Evolutionary conservation across 495 filamentous ascomycete species (phyloP).

Genomic region (Penicillium parvum): DNA sequence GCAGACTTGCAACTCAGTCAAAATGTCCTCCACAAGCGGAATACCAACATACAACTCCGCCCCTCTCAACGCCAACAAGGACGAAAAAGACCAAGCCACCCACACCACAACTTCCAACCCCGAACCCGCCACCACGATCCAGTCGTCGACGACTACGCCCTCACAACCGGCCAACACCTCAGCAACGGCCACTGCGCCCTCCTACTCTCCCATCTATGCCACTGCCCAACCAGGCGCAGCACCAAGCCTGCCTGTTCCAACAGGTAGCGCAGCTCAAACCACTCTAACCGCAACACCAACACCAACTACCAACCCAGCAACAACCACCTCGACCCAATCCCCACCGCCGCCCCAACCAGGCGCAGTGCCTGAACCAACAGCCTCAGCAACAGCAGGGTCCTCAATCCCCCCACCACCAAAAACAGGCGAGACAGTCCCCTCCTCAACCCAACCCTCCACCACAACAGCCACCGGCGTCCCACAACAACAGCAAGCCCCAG

Average conservation of each 20-base stretch:
- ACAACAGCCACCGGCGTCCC: too few relatives aligned
- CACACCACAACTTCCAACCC: conserved; percentile 16
- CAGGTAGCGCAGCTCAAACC: conserved; percentile 17
- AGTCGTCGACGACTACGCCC: conserved; percentile 17
- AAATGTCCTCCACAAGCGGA: conserved; percentile 46
- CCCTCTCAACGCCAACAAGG: conserved; percentile 48
- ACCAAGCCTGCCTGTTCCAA: conserved; percentile 19
- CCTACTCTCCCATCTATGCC: conserved; percentile 42
- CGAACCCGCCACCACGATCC: conserved; percentile 41
- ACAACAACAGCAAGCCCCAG: too few relatives aligned
- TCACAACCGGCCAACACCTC: conserved; percentile 21
- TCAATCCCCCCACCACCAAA: conserved; percentile 53
- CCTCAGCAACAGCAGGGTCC: conserved; percentile 13
- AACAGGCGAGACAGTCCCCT: conserved; percentile 38
- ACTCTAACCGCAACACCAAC: conserved; percentile 15
- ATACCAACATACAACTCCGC: conserved; percentile 57
- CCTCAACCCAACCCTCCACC: conserved; percentile 29
- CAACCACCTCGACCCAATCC: conserved; percentile 6
- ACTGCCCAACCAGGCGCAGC: conserved; percentile 41
- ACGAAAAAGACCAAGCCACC: conserved; percentile 21
- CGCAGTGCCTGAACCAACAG: conserved; percentile 35
- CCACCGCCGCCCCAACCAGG: conserved; percentile 63
- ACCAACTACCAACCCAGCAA: conserved; percentile 16
- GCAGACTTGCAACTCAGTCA: neutral
- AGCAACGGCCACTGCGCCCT: conserved; percentile 33